Evolutionary conservation across 2,329 filamentous ascomycete species (phyloP).

Genomic region (Penicillium sclerotigenum): DNA sequence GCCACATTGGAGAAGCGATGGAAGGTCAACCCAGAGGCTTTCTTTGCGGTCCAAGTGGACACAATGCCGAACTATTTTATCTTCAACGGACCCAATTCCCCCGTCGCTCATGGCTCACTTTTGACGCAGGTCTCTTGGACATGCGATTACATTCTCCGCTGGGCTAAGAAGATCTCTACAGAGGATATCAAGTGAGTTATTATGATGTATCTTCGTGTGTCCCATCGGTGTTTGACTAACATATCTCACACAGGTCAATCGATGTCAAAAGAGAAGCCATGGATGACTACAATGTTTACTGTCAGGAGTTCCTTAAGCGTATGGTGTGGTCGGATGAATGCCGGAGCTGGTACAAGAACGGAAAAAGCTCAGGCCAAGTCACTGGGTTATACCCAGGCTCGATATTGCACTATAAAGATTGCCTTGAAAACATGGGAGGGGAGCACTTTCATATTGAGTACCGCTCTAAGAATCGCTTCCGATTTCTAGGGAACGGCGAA

Average conservation of each 20-base stretch:
- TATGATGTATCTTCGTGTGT: no score
- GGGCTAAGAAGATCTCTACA: slow-evolving; percentile 32
- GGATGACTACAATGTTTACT: slow-evolving; percentile 36
- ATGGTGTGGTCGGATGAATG: slow-evolving; percentile 31
- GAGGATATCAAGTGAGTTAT: slow-evolving; percentile 31
- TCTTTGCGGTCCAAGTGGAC: slow-evolving; percentile 21
- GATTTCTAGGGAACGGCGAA: slow-evolving; percentile 19
- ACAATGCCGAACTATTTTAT: slow-evolving; percentile 36
- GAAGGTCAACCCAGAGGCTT: slow-evolving; percentile 24
- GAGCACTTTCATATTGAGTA: slow-evolving; percentile 25
- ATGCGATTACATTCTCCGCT: slow-evolving; percentile 17
- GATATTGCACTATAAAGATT: neutral
- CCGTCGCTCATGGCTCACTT: slow-evolving; percentile 29
- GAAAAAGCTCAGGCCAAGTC: slow-evolving; percentile 8
- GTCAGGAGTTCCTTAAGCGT: slow-evolving; percentile 32
- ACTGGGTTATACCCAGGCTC: neutral
- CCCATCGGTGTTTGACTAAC: neutral
- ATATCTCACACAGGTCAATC: slow-evolving; percentile 13
- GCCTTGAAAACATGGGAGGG: slow-evolving; percentile 16
- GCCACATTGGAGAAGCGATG: slow-evolving; percentile 29
- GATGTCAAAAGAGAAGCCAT: slow-evolving; percentile 27
- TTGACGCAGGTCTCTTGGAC: slow-evolving; percentile 3
- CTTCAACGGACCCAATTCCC: slow-evolving; percentile 30
- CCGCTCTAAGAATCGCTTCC: slow-evolving; percentile 17
- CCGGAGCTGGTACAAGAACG: slow-evolving; percentile 32